Evolutionary conservation across 139 green algal genomes (phyloP).

Genomic region (Microglena sp.): DNA sequence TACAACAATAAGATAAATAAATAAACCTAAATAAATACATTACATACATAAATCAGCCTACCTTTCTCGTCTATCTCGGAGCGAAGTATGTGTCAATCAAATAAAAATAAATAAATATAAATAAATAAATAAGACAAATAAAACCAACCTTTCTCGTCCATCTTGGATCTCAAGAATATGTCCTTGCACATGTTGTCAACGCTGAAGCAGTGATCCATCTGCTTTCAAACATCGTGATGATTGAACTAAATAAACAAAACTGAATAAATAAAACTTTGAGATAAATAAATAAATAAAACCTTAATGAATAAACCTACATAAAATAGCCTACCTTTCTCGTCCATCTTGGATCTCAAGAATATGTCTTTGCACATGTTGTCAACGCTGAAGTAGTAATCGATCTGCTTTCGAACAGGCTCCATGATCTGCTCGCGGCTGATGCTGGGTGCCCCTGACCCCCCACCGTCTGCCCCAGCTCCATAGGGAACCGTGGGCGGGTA

Average conservation of each 20-base stretch:
- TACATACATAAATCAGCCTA: too few relatives aligned
- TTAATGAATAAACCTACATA: too few relatives aligned
- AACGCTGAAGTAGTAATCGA: constrained; percentile 95
- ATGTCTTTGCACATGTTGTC: constrained; percentile 90
- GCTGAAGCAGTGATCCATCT: constrained; percentile 68
- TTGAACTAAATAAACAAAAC: too few relatives aligned
- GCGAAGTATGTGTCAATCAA: too few relatives aligned
- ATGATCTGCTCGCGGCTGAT: constrained; percentile 31
- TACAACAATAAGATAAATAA: too few relatives aligned
- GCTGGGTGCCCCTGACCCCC: constrained; percentile 3
- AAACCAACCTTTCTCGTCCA: constrained; percentile 81
- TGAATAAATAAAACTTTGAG: too few relatives aligned
- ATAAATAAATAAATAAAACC: too few relatives aligned
- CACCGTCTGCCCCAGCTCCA: background rate
- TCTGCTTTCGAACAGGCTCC: constrained; percentile 62
- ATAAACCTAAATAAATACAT: too few relatives aligned
- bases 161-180: too few relatives aligned
- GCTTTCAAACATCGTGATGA: constrained; percentile 56
- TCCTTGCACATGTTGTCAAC: constrained; percentile 80
- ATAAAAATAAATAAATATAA: too few relatives aligned
- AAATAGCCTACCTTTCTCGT: constrained; percentile 86
- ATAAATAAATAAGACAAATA: too few relatives aligned
- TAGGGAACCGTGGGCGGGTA: constrained; percentile 50
- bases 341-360: constrained; percentile 93
- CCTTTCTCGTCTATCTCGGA: too few relatives aligned